Evolutionary conservation across 768 basidiomycete species (phyloP), one percentile per base, ranked within the genome.

Genomic region (Roridomyces roridus): DNA sequence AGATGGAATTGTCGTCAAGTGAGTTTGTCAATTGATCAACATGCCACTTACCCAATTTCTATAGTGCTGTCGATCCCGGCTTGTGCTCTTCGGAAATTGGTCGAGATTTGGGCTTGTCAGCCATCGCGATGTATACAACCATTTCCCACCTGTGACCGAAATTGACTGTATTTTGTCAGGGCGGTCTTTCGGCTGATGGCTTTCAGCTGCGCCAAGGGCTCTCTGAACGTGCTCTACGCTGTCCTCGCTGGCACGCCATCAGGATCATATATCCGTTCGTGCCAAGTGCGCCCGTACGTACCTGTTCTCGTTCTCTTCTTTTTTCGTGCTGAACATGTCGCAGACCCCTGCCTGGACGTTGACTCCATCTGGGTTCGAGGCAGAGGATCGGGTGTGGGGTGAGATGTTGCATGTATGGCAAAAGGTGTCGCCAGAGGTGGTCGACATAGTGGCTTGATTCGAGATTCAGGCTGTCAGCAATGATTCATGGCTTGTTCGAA

Each of bases 261-360:
- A 6, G 57, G 51, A n/a, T 45, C 51, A 18, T 59, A 26, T 26
- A 43, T 59, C 40, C 36, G 39, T 21, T 15, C 40, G 1, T 49
- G 58, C 23, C 35, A 59, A 39, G 15, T 59, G 11, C 31, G 51
- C 5, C 34, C 36, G 58, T 59, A 23, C 2, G 58, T n/a, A 34
- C 15, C 21, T 18, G 3, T 40, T 40, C 39, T 40, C 12, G 10
- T 23, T 40, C 17, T 20, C 25, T 28, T 8, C 20, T 10, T 2
- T 21, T 8, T 14, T 2, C 39, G 23, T n/a, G 40, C 12, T 59
- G 57, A 51, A 49, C n/a, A n/a, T n/a, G n/a, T n/a, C n/a, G n/a
- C n/a, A n/a, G 24, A n/a, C 9, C 50, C 39, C 18, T 6, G 21
- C 39, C 3, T 23, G n/a, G 39, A 39, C 28, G 12, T 42, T 24